Conservation (phyloP, 164 flowering plant species). For the Kingdonia uniflora region DNA sequence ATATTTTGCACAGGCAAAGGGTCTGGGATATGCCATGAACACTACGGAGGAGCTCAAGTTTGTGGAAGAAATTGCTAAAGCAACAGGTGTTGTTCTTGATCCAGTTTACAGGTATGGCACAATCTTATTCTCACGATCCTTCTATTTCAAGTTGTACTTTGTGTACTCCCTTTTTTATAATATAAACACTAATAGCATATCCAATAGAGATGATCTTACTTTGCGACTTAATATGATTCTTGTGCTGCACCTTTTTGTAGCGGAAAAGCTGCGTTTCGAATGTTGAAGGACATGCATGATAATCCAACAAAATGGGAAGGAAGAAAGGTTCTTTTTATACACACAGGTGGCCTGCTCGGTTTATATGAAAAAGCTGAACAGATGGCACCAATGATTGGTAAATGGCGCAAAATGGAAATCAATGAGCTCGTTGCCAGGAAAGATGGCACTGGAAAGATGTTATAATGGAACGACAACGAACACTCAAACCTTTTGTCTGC, state of each 20-base stretch:
- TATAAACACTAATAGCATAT: too few species aligned
- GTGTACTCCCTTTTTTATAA: too few species aligned
- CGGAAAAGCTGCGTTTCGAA: conserved; percentile 81
- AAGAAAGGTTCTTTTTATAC: conserved; percentile 72
- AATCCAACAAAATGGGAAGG: conserved; percentile 88
- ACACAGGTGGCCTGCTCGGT: conserved; percentile 94
- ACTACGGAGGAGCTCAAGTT: conserved; percentile 77
- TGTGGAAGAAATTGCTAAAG: conserved; percentile 66
- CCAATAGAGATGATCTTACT: too few species aligned
- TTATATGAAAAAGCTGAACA: conserved; percentile 75
- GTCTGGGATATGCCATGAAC: conserved; percentile 61
- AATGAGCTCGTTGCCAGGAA: conserved; percentile 47
- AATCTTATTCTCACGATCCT: not conserved
- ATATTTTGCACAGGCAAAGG: conserved; percentile 57
- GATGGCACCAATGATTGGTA: conserved; percentile 41
- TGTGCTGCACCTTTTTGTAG: conserved; percentile 25
- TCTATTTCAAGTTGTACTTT: not conserved
- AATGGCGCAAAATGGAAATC: conserved; percentile 64
- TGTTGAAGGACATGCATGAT: conserved; percentile 74
- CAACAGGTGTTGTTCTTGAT: conserved; percentile 84
- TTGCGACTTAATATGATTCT: too few species aligned
- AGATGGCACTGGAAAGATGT: conserved; percentile 86
- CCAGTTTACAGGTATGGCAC: conserved; percentile 76
- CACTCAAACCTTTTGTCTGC: too few species aligned
- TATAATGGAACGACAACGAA: conserved; percentile 21